Conservation (phyloP, 2,329 filamentous ascomycete species). For the Aurifilum marmelostoma region DNA sequence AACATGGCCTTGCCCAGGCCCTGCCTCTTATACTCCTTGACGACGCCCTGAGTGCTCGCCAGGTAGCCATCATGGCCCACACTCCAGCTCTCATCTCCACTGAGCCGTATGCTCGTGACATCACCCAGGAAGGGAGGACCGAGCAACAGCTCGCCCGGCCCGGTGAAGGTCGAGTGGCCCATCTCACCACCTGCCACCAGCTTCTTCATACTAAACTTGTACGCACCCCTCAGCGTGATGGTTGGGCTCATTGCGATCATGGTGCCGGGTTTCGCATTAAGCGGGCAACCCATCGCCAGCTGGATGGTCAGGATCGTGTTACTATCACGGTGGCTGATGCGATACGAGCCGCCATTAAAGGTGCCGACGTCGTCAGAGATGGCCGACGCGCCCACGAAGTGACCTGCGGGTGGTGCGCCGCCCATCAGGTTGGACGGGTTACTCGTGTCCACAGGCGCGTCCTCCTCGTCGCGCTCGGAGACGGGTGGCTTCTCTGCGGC, state of each 20-base stretch:
- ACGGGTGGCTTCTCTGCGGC: constrained; percentile 36
- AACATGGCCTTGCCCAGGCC: constrained; percentile 89
- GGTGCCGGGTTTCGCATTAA: constrained; percentile 75
- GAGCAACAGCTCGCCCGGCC: constrained; percentile 86
- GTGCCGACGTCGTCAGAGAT: constrained; percentile 86
- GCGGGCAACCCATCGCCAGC: constrained; percentile 83
- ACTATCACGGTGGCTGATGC: constrained; percentile 88
- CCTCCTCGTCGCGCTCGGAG: constrained; percentile 31
- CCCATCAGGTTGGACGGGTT: constrained; percentile 41
- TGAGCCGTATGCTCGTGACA: constrained; percentile 61
- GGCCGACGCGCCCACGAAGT: constrained; percentile 67
- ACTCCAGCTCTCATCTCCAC: constrained; percentile 75
- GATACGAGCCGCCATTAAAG: constrained; percentile 94
- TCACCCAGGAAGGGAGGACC: constrained; percentile 38
- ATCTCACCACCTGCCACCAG: constrained; percentile 83
- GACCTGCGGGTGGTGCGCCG: constrained; percentile 48
- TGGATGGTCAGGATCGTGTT: constrained; percentile 91
- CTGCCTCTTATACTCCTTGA: constrained; percentile 87
- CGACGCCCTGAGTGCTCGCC: constrained; percentile 81
- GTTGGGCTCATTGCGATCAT: constrained; percentile 97
- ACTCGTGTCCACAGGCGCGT: constrained; percentile 34
- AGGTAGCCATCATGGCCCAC: constrained; percentile 88
- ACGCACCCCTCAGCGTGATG: constrained; percentile 77
- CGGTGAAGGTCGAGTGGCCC: constrained; percentile 77
- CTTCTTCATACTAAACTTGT: constrained; percentile 92